Conservation (phyloP, 495 filamentous ascomycete species). For the Daldinia decipiens region DNA sequence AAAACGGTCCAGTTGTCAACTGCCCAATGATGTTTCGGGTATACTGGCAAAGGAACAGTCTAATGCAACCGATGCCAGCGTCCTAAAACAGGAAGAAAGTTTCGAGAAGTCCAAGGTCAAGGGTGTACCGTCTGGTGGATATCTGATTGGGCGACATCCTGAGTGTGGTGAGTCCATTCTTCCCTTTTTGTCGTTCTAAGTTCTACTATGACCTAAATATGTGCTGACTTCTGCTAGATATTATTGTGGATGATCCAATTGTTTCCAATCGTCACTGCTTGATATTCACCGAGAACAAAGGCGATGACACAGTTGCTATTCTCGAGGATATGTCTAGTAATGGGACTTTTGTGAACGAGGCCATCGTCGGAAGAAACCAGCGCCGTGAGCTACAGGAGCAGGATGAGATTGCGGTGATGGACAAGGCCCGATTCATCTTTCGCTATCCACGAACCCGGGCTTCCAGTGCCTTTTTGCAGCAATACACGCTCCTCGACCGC, state of each 20-base stretch:
- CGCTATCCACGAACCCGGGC: constrained; percentile 82
- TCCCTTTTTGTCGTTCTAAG: constrained; percentile 6
- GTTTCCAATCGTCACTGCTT: constrained; percentile 97
- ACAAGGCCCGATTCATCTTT: constrained; percentile 87
- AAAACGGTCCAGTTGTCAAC: constrained; percentile 72
- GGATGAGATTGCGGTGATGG: constrained; percentile 88
- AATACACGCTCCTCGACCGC: constrained; percentile 84
- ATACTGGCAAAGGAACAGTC: constrained; percentile 46
- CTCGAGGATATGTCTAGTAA: constrained; percentile 96
- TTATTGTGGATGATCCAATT: constrained; percentile 78
- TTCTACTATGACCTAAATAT: constrained; percentile 13
- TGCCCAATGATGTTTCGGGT: constrained; percentile 53
- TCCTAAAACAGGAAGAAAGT: constrained; percentile 63
- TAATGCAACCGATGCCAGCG: constrained; percentile 51
- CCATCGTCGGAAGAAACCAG: constrained; percentile 89
- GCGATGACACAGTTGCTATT: constrained; percentile 80
- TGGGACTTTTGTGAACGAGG: constrained; percentile 95
- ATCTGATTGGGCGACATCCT: constrained; percentile 89
- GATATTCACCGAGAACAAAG: constrained; percentile 86
- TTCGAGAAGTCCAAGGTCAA: constrained; percentile 68
- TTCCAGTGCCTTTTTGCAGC: constrained; percentile 81
- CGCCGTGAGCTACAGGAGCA: constrained; percentile 85
- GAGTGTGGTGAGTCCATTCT: constrained; percentile 79
- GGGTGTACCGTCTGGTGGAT: constrained; percentile 77
- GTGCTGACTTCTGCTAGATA: constrained; percentile 64